Base-by-base conservation (phyloP, 2,329 filamentous ascomycete species). In the Penicillium sp. region DNA sequence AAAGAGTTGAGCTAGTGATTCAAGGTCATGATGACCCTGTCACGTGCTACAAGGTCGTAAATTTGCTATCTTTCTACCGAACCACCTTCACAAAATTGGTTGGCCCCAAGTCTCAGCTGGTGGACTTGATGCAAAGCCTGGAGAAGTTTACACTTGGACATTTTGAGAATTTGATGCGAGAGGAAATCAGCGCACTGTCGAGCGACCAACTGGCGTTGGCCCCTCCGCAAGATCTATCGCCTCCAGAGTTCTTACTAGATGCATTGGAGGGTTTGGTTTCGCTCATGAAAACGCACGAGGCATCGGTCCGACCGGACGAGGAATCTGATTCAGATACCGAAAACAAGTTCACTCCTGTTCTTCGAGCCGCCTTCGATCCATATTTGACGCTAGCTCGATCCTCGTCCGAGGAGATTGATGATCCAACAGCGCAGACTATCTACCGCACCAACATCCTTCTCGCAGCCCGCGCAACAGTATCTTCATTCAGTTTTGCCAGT, bases 11-110 rank as follows among this genome's bases (percentile, higher is more conserved):
- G 72, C 89, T 97, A 66, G 89, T 96, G 20, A 88, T 97, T 15
- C 92, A 96, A 66, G 89, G 89, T 57, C 93, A 96, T 70, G 92
- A 97, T 64, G 92, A 97, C 56, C 88, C 88, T 0, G 90, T 95
- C 20, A 79, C 92, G 47, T 88, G 91, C 31, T 99, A 96, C 77
- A 94, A 92, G 70, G 85, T 97, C 40, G 87, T 90, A 11, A 97
- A 96, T 65, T 79, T 99, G 1, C 81, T 97, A 41, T 86, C 85
- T 40, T 99, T 99, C 75, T 99, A 99, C 75, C 86, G 85, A 27
- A 81, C 85, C 58, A 97, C 92, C 1, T 97, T 97, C 70, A 78
- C 85, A 15, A 93, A 89, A 64, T 80, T 97, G 0, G 79, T 97
- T 0, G 88, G 89, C 2, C 65, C 80, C 2, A 80, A 86, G 11